Base-by-base conservation (phyloP, 768 basidiomycete species). In the Epithele typhae region DNA sequence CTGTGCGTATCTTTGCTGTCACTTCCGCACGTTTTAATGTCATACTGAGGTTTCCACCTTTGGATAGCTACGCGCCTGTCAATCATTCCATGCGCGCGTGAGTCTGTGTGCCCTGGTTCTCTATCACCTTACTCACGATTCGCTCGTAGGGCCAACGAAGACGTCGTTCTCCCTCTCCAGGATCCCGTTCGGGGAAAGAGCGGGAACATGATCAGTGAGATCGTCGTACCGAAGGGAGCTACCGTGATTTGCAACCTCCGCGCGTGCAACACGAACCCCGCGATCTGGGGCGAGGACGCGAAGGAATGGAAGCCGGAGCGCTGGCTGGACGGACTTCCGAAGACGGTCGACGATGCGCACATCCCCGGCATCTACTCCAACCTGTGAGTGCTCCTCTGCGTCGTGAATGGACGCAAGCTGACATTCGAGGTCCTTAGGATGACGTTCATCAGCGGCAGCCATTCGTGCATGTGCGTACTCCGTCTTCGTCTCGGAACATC, bases 1-100 rank as follows among this genome's bases (percentile, higher is more conserved):
- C 37, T 81, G 1, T 69, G 81, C 21, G 48, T 51, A 41, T 11
- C 19, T 8, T 17, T 2, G 51, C n/a, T n/a, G 23, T n/a, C n/a
- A n/a, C n/a, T n/a, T n/a, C n/a, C n/a, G n/a, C n/a, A n/a, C n/a
- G n/a, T n/a, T 32, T 14, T 30, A 14, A 14, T 7, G 27, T 30
- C 27, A 14, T 7, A 30, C 8, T 30, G 14, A 7, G 7, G 27
- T 7, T 30, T 7, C 27, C 14, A 30, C 14, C 27, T 30, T 14
- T 30, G 27, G 14, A 7, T 30, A 30, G 27, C 27, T 30, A 30
- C 27, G 14, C 27, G 27, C 27, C 27, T 7, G 7, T 30, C 27
- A 30, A 30, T 30, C 8, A 7, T 30, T 7, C 8, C 14, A 30
- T 30, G 14, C 7, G 27, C 7, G 27, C 7, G 37, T 18, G 12